phyloP scores from a whole-genome alignment of 306 rosid genomes.

The Rubus parviflorus region DNA sequence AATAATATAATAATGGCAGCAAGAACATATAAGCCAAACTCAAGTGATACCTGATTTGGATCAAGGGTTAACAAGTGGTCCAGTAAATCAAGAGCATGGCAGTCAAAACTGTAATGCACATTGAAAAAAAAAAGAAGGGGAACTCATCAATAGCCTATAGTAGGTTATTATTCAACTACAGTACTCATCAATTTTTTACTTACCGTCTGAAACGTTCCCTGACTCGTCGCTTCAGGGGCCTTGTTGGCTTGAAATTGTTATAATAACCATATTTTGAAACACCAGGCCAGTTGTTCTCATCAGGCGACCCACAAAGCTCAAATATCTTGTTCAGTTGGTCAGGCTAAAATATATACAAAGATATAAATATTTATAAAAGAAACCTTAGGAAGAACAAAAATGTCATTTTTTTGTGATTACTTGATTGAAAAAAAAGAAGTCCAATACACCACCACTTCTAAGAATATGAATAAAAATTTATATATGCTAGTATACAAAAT shows the following conservation, averaged over 20 bases:
- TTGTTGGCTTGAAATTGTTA: slow-evolving; percentile 64
- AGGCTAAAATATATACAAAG: slow-evolving; percentile 44
- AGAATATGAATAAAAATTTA: background rate
- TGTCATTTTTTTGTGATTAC: background rate
- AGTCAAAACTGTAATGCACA: slow-evolving; percentile 49
- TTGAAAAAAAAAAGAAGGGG: background rate
- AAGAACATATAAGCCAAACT: background rate
- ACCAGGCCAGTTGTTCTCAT: slow-evolving; percentile 72
- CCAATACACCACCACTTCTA: background rate
- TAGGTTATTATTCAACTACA: background rate
- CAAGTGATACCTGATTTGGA: slow-evolving; percentile 56
- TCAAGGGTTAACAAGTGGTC: slow-evolving; percentile 67
- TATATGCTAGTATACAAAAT: too few relatives aligned
- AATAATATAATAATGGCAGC: background rate
- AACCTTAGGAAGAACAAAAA: background rate
- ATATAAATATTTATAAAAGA: slow-evolving; percentile 11
- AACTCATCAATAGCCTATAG: background rate
- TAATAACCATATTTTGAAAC: slow-evolving; percentile 62
- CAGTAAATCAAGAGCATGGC: slow-evolving; percentile 68
- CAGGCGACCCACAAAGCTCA: slow-evolving; percentile 78
- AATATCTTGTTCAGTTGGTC: slow-evolving; percentile 70
- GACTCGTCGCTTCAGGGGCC: slow-evolving; percentile 62
- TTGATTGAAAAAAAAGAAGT: background rate
- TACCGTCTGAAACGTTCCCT: slow-evolving; percentile 62
- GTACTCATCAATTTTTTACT: slow-evolving; percentile 25